Conservation (phyloP, 352 stramenopile genomes). For the Phytopythium vexans region DNA sequence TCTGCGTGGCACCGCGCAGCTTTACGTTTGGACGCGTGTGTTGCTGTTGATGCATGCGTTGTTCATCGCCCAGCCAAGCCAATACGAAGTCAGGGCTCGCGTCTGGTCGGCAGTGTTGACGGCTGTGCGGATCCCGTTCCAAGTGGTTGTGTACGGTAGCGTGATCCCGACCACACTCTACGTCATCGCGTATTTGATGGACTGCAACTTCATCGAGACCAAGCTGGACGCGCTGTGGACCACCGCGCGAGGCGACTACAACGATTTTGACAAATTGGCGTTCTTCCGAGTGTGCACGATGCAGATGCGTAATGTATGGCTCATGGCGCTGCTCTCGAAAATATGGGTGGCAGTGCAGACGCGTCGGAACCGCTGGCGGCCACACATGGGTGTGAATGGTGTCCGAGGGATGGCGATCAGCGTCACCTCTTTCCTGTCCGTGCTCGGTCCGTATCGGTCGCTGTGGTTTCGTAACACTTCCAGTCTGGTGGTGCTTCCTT, state of each 20-base stretch:
- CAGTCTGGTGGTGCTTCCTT: slow-evolving; percentile 2
- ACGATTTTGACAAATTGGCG: slow-evolving; percentile 4
- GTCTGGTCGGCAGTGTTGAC: slow-evolving; percentile 6
- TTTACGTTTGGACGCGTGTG: slow-evolving; percentile 49
- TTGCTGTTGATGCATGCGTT: slow-evolving; percentile 24
- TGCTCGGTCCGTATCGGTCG: slow-evolving; percentile 16
- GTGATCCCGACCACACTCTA: slow-evolving; percentile 26
- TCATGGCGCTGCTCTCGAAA: slow-evolving; percentile 21
- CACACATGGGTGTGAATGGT: slow-evolving; percentile 5
- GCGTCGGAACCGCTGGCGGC: slow-evolving; percentile 5
- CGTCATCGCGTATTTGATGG: slow-evolving; percentile 22
- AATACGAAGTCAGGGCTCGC: background rate
- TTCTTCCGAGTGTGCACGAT: slow-evolving; percentile 16
- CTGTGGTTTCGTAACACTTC: slow-evolving; percentile 14
- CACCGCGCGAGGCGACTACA: slow-evolving; percentile 4
- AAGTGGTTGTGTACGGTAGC: slow-evolving; percentile 37
- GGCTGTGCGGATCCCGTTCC: slow-evolving; percentile 27
- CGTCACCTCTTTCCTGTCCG: slow-evolving; percentile 13
- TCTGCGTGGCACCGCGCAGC: slow-evolving; percentile 28
- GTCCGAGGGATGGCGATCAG: slow-evolving; percentile 19
- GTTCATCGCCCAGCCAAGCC: slow-evolving; percentile 8
- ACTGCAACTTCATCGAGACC: slow-evolving; percentile 18
- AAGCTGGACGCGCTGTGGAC: slow-evolving; percentile 20
- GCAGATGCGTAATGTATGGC: slow-evolving; percentile 32
- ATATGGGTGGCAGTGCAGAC: slow-evolving; percentile 9